A percentile compares a stretch with the other conserved stretches of the same genome.
These are phyloP conservation scores for Talaromyces atroroseus DNA, from an alignment of 2,329 filamentous ascomycete species.

Conservation along the genomic window DNA sequence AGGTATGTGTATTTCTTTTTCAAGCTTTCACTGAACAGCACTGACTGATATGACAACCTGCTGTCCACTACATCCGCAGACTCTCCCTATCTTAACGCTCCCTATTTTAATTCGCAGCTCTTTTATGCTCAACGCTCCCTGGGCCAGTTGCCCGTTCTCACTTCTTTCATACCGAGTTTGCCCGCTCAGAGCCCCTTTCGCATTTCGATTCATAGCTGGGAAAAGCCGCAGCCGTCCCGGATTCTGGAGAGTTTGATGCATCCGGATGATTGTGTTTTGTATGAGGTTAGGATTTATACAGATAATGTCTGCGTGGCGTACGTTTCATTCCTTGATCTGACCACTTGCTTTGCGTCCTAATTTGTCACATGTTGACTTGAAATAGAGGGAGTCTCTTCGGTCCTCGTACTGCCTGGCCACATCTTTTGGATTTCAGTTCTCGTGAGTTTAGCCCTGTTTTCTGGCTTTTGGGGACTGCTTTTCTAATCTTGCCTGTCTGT, in stretches of 20 bases:
- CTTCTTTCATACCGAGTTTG: conserved; percentile 66
- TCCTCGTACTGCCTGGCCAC: conserved; percentile 49
- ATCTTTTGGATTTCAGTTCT: conserved; percentile 42
- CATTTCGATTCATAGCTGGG: conserved; percentile 72
- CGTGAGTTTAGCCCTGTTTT: conserved; percentile 23
- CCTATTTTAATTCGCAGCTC: conserved; percentile 28
- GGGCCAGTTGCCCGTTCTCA: conserved; percentile 58
- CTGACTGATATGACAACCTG: too few relatives aligned
- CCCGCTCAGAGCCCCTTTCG: conserved; percentile 56
- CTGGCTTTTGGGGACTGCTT: conserved; percentile 14
- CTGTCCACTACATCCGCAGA: too few relatives aligned
- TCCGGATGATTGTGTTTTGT: conserved; percentile 52
- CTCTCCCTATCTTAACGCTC: conserved; percentile 41
- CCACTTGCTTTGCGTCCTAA: neutral
- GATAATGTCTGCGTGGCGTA: conserved; percentile 63
- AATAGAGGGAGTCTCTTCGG: conserved; percentile 52
- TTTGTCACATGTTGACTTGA: neutral
- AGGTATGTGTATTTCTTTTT: conserved; percentile 21
- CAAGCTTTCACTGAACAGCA: neutral
- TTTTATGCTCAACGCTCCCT: conserved; percentile 32
- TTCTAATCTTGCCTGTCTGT: neutral
- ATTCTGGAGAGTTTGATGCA: conserved; percentile 54
- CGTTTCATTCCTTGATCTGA: conserved; percentile 21
- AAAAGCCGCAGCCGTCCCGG: conserved; percentile 54
- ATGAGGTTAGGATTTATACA: conserved; percentile 62